Evolutionary conservation across 345 rosid species (phyloP), one percentile per base, ranked within the genome.

Genomic region (Raphanus raphanistrum): DNA sequence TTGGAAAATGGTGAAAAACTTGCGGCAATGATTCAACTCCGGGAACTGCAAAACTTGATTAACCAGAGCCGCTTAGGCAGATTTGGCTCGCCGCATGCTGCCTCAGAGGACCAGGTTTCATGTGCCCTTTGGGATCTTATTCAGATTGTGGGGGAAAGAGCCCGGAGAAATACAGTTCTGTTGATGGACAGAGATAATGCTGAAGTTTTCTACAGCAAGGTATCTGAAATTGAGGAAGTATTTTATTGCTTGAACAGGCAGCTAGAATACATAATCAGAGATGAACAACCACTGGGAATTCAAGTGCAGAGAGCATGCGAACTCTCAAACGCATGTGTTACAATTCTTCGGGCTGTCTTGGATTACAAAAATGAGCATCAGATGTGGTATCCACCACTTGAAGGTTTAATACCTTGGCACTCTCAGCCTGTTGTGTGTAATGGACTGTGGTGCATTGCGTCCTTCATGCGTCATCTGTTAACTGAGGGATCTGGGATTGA

Each of bases 1-100:
- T 78, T 95, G 87, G 98, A 89, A 82, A 92, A 95, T 82, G 97
- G 98, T 76, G 99, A 95, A 85, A 95, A 95, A 82, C 88, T 95
- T 81, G 86, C 91, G 84, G 97, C 92, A 75, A 88, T 95, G 85
- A 84, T 89, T 81, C 93, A 90, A 71, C 86, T 95, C 66, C 85
- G 96, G 68, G 98, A 95, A 80, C 84, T 91, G 82, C 99, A 91
- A 79, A 89, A 81, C 63, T 45, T 55, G 26, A 89, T 86, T 28
- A 84, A 84, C 84, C 98, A 94, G 82, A 87, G 72, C 76, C 89
- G 87, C 70, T 83, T 93, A 63, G 71, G 75, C 61, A 84, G 75
- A 43, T 43, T 43, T 43, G 52, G 52, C 15, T 43, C 52, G 15
- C 52, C 52, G 52, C 52, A 12, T 43, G n/a, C 15, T 43, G 52